Evolutionary conservation across 805 yeast genomes (phyloP).

Genomic region (Candida peoriensis): DNA sequence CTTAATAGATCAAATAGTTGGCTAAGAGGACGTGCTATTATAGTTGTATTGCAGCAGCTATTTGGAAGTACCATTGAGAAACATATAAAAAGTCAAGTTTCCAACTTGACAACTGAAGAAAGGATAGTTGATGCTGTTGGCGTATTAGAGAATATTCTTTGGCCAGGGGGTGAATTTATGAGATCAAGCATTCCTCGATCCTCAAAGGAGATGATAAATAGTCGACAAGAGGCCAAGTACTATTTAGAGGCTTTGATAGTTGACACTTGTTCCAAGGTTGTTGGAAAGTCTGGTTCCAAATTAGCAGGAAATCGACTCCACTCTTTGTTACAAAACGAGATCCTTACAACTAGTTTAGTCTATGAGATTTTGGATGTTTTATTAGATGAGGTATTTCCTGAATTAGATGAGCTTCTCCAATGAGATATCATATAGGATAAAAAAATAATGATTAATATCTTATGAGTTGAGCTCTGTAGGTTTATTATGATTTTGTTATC

Average conservation of each 20-base stretch:
- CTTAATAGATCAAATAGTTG: slow-evolving; percentile 61
- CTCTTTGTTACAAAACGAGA: slow-evolving; percentile 68
- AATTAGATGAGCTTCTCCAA: slow-evolving; percentile 4
- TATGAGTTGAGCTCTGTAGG: no score
- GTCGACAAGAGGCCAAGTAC: slow-evolving; percentile 53
- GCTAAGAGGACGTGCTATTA: slow-evolving; percentile 80
- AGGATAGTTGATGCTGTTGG: slow-evolving; percentile 38
- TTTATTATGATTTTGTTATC: neutral
- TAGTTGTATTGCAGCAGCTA: slow-evolving; percentile 77
- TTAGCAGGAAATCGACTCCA: slow-evolving; percentile 59
- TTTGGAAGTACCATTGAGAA: slow-evolving; percentile 86
- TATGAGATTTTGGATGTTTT: slow-evolving; percentile 55
- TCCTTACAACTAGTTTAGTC: slow-evolving; percentile 59
- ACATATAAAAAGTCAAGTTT: slow-evolving; percentile 34
- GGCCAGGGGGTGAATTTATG: slow-evolving; percentile 54
- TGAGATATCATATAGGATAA: neutral
- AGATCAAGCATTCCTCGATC: slow-evolving; percentile 43
- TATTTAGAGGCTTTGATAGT: slow-evolving; percentile 52
- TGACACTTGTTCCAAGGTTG: slow-evolving; percentile 66
- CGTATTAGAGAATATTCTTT: slow-evolving; percentile 27
- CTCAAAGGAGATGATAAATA: slow-evolving; percentile 42
- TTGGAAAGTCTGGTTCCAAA: slow-evolving; percentile 62
- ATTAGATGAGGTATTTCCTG: slow-evolving; percentile 34
- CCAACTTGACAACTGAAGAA: slow-evolving; percentile 36
- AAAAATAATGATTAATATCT: neutral